These are phyloP conservation scores for Fusarium liriodendri DNA, from an alignment of 2,329 filamentous ascomycete species.

Conservation along the genomic window DNA sequence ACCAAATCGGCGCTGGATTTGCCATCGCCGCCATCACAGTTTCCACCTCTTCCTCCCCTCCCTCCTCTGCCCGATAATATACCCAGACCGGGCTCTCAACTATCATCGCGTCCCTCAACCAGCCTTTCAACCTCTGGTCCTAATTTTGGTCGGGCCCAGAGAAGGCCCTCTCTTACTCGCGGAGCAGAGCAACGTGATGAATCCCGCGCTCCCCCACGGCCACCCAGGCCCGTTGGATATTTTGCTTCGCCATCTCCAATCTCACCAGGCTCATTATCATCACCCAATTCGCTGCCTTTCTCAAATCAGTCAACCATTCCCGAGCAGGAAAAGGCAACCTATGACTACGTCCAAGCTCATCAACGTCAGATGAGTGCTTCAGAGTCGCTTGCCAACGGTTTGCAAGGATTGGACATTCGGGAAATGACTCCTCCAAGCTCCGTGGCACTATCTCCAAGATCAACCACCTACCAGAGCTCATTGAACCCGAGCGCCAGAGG, in stretches of 20 bases:
- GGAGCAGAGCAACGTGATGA: background rate
- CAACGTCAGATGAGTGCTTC: background rate
- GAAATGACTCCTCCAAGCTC: conserved; percentile 3
- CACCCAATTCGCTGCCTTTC: background rate
- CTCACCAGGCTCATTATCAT: background rate
- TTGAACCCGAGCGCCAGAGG: background rate
- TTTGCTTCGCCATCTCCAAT: background rate
- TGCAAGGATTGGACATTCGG: background rate
- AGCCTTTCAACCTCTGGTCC: background rate
- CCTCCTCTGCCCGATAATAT: conserved; percentile 2
- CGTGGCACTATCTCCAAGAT: background rate
- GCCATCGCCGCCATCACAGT: background rate
- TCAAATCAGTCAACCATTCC: background rate
- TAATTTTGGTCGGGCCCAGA: background rate
- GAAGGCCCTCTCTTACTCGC: background rate
- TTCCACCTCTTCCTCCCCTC: conserved; percentile 2
- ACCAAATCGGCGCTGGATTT: background rate
- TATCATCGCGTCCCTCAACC: background rate
- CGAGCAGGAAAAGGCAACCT: background rate
- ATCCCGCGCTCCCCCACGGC: background rate
- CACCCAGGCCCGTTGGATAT: background rate
- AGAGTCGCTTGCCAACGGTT: background rate
- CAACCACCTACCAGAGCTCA: background rate
- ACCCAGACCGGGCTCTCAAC: background rate
- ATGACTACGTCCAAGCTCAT: background rate